phyloP scores from a whole-genome alignment of 768 basidiomycete genomes.

The Boletus barrowsii region DNA sequence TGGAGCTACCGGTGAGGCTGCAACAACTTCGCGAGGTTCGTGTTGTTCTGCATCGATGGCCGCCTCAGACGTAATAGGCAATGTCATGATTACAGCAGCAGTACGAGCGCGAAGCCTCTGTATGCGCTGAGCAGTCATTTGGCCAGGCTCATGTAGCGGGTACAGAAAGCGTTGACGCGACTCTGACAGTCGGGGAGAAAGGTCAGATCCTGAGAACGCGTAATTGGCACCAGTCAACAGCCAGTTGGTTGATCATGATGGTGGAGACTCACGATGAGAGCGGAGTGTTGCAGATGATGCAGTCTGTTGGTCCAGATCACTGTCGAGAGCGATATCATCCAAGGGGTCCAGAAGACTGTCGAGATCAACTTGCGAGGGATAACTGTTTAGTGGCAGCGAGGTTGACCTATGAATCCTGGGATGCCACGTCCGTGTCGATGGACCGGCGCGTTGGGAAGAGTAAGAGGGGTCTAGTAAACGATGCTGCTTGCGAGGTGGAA shows the following conservation, averaged over 20 bases:
- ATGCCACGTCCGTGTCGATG: slow-evolving; percentile 5
- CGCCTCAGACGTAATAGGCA: slow-evolving; percentile 28
- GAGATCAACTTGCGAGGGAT: neutral
- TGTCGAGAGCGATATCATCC: slow-evolving; percentile 11
- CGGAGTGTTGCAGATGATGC: slow-evolving; percentile 22
- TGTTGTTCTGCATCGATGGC: slow-evolving; percentile 3
- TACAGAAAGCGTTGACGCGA: slow-evolving; percentile 10
- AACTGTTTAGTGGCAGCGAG: slow-evolving; percentile 1
- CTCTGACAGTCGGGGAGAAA: neutral
- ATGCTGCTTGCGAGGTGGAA: slow-evolving; percentile 4
- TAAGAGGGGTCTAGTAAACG: neutral
- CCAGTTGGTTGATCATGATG: neutral
- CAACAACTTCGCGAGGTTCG: neutral
- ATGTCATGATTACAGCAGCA: slow-evolving; percentile 23
- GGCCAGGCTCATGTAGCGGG: slow-evolving; percentile 22
- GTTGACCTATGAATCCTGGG: slow-evolving; percentile 14
- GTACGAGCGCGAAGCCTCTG: slow-evolving; percentile 28
- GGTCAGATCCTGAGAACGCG: slow-evolving; percentile 7
- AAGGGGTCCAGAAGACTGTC: slow-evolving; percentile 8
- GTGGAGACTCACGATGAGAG: slow-evolving; percentile 15
- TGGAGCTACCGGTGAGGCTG: neutral
- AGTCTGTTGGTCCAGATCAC: slow-evolving; percentile 16
- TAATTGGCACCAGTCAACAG: slow-evolving; percentile 3
- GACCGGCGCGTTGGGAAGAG: slow-evolving; percentile 1
- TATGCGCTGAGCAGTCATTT: slow-evolving; percentile 23